Base-by-base conservation (phyloP, 768 basidiomycete genomes). In the Austroboletus festivus region DNA sequence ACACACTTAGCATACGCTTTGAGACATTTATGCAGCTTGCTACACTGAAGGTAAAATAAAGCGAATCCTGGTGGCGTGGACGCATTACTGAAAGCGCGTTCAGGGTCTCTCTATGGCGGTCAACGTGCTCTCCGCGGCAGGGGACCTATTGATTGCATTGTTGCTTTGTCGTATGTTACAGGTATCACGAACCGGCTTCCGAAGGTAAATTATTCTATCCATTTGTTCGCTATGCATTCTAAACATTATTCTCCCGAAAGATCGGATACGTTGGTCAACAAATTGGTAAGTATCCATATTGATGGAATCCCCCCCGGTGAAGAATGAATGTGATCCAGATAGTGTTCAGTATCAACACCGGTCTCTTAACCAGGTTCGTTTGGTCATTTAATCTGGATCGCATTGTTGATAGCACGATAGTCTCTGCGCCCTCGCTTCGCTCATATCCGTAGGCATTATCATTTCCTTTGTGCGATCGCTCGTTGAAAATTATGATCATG, bases 211-310 rank as follows among this genome's bases (percentile, higher is more conserved):
- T 3, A n/a, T n/a, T 31, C 33, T 38, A n/a, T 13, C 3, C 33
- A 10, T 26, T 26, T 16, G 18, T 21, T 31, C n/a, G 1, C 2
- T n/a, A 16, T 30, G 7, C 16, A 9, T 39, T 44, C 33, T 51
- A 24, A 50, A 40, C n/a, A 3, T 22, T 5, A n/a, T n/a, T n/a
- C n/a, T n/a, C 15, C 13, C 11, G 4, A 37, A 21, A 64, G 62
- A 35, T 78, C 77, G 8, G 79, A 81, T 51, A 73, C 67, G 1
- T 71, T 81, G 61, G 76, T 83, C 51, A 79, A 68, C 48, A 73
- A 68, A 46, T 51, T 82, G 50, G 62, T 64, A 39, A 45, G 57
- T 45, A 34, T 7, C 21, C 5, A 10, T 11, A 6, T 4, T n/a
- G 1, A 7, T 8, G 13, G 8, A 12, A 21, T 34, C 1, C 6